Conservation (phyloP, 129 eudicot genomes). For the Calendula officinalis region DNA sequence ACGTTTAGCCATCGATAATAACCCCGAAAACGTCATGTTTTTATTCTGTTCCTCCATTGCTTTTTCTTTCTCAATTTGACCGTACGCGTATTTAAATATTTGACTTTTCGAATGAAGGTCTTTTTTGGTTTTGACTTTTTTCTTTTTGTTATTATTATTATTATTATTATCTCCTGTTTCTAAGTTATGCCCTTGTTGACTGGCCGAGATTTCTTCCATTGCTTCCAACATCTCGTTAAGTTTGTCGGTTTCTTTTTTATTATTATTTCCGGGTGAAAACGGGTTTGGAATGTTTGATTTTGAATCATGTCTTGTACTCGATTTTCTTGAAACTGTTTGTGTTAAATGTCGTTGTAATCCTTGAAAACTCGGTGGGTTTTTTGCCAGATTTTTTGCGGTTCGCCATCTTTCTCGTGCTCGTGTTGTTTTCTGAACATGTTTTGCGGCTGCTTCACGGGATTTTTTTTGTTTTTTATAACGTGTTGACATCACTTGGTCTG, state of each 20-base stretch:
- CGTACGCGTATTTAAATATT: conserved; percentile 80
- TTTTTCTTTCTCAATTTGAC: conserved; percentile 87
- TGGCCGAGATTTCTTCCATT: conserved; percentile 46
- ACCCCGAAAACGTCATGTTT: conserved; percentile 74
- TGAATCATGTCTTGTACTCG: conserved; percentile 26
- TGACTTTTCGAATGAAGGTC: conserved; percentile 66
- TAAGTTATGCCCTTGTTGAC: conserved; percentile 44
- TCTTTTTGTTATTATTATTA: conserved; percentile 49
- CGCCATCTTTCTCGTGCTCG: conserved; percentile 80
- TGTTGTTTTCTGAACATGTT: conserved; percentile 68
- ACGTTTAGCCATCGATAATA: conserved; percentile 75
- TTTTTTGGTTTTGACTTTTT: conserved; percentile 45
- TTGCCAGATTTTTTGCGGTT: conserved; percentile 59
- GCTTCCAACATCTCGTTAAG: conserved; percentile 66
- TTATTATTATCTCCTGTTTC: conserved; percentile 50
- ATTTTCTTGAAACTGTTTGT: conserved; percentile 61
- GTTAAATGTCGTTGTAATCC: conserved; percentile 65
- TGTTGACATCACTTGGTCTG: conserved; percentile 75
- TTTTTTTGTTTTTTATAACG: conserved; percentile 61
- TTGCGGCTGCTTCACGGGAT: conserved; percentile 76
- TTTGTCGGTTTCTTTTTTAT: conserved; percentile 40
- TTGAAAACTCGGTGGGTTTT: conserved; percentile 32
- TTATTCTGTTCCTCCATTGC: conserved; percentile 61
- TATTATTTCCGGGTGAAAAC: conserved; percentile 33
- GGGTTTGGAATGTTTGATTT: conserved; percentile 22